Conservation (phyloP, 371 early-diverging fungal species). For the Coemansia sp. region DNA sequence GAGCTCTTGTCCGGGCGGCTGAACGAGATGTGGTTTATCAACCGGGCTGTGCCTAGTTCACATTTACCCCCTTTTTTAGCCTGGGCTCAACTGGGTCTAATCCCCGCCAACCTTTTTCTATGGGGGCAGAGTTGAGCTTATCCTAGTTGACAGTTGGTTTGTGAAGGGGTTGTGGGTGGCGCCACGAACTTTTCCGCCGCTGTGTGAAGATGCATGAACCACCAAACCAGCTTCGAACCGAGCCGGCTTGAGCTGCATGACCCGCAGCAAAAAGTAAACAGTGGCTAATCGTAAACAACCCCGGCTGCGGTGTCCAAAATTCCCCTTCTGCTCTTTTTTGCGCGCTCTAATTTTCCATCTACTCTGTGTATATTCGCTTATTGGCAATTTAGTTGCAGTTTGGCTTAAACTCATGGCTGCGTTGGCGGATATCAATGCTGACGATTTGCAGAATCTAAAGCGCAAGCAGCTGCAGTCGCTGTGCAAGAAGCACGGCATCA, state of each 20-base stretch:
- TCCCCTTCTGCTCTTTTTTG: not conserved
- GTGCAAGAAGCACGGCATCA: conserved; percentile 44
- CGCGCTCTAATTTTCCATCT: not conserved
- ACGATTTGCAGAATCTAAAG: conserved; percentile 30
- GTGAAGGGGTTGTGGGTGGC: no score
- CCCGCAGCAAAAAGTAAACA: conserved; percentile 21
- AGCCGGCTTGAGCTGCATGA: conserved; percentile 12
- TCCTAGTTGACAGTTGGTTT: no score
- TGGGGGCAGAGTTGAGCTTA: no score
- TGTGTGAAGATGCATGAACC: no score
- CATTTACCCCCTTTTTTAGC: no score
- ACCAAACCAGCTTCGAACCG: not conserved
- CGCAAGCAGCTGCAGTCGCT: conserved; percentile 47
- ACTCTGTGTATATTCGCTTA: not conserved
- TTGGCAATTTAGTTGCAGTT: not conserved
- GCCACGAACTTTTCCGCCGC: no score
- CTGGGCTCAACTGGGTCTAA: no score
- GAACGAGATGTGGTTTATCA: no score
- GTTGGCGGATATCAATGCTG: conserved; percentile 18
- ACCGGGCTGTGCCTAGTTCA: no score
- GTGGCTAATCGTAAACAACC: no score
- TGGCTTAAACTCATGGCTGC: conserved; percentile 5
- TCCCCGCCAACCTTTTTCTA: not conserved
- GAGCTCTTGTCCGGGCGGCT: no score
- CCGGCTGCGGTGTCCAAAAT: not conserved